phyloP scores from a whole-genome alignment of 2,329 filamentous ascomycete genomes.

The Hymenoscyphus occultus region DNA sequence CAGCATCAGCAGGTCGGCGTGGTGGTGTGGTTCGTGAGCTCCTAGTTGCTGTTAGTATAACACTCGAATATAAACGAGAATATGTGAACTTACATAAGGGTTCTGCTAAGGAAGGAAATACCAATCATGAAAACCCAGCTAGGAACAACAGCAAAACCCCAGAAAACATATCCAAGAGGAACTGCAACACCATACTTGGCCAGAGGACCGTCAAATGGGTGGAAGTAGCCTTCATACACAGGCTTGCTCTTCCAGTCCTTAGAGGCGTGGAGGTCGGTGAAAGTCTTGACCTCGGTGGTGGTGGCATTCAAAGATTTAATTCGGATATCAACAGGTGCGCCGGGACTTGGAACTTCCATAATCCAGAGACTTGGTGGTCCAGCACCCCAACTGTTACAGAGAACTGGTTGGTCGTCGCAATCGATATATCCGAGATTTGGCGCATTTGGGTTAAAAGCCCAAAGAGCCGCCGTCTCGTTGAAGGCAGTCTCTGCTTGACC shows the following conservation, averaged over 20 bases:
- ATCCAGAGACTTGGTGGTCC: constrained; percentile 64
- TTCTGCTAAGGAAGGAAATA: constrained; percentile 69
- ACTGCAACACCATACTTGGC: constrained; percentile 60
- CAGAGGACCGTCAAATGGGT: constrained; percentile 69
- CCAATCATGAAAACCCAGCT: constrained; percentile 78
- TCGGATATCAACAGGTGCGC: constrained; percentile 61
- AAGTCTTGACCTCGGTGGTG: constrained; percentile 60
- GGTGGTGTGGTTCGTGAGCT: constrained; percentile 21
- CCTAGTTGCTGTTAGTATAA: constrained; percentile 28
- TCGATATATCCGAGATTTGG: constrained; percentile 69
- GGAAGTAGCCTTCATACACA: constrained; percentile 65
- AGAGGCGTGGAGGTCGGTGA: constrained; percentile 57
- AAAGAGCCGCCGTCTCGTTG: constrained; percentile 62
- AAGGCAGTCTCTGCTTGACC: constrained; percentile 60
- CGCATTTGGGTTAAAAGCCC: constrained; percentile 57
- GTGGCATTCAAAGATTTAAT: constrained; percentile 67
- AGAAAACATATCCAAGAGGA: constrained; percentile 66
- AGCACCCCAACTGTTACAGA: constrained; percentile 72
- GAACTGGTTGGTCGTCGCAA: constrained; percentile 70
- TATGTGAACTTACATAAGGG: constrained; percentile 65
- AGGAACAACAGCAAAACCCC: constrained; percentile 62
- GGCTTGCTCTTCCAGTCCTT: constrained; percentile 48
- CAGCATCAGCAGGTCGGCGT: constrained; percentile 20
- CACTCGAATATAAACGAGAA: constrained; percentile 22
- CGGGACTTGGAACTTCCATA: constrained; percentile 63